Evolutionary conservation across 345 rosid genomes (phyloP).

Genomic region (Bruguiera sexangula): DNA sequence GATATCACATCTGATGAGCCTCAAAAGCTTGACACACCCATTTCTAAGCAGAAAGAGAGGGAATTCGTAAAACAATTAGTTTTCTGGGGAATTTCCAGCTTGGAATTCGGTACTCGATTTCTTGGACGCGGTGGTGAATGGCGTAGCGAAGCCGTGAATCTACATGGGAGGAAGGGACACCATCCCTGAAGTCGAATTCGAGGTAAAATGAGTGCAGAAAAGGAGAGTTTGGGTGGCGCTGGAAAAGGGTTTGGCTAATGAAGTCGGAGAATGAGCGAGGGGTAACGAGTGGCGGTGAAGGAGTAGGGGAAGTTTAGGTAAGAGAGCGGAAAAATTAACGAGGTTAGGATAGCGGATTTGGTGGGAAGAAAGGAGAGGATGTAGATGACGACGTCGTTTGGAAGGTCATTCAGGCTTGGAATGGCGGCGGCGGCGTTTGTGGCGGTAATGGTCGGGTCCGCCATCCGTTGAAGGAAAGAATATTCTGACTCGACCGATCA

Average conservation of each 20-base stretch:
- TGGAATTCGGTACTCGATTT: neutral
- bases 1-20: neutral
- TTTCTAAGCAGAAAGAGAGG: neutral
- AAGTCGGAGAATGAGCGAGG: constrained; percentile 3
- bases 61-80: neutral
- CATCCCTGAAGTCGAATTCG: constrained; percentile 1
- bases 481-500: neutral
- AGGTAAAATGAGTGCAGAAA: constrained; percentile 1
- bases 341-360: neutral
- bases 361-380: constrained; percentile 9
- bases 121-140: neutral
- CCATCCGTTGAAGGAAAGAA: neutral
- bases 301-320: constrained; percentile 1
- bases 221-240: neutral
- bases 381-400: neutral
- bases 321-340: neutral
- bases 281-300: neutral
- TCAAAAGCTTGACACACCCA: constrained; percentile 2
- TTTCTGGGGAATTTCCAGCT: neutral
- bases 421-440: neutral
- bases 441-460: neutral
- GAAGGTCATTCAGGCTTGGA: neutral
- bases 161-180: constrained; percentile 2
- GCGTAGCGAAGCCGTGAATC: constrained; percentile 7
- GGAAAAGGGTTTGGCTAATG: constrained; percentile 6